These are phyloP conservation scores for Wickerhamiella spandovensis DNA, from an alignment of 805 yeast species.

Conservation along the genomic window DNA sequence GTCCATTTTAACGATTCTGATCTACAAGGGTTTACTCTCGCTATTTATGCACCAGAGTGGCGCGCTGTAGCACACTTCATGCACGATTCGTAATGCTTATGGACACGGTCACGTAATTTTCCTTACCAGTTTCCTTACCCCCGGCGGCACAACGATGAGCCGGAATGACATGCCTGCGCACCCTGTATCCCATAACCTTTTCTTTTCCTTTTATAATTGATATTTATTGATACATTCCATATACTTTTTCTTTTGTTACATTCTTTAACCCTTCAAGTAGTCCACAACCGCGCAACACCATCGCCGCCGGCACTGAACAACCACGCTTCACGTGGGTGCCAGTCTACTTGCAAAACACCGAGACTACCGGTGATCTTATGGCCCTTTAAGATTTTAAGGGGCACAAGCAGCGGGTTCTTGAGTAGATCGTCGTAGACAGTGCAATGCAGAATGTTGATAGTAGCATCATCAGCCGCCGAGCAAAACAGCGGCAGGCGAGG, in stretches of 20 bases:
- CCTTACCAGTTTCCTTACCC: background rate
- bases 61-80: no score
- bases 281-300: conserved; percentile 91
- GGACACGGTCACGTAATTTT: no score
- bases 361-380: conserved; percentile 67
- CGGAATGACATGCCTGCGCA: no score
- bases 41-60: no score
- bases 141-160: background rate
- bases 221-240: background rate
- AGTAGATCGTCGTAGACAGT: conserved; percentile 90
- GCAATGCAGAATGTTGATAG: conserved; percentile 88
- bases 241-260: conserved; percentile 1
- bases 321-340: conserved; percentile 99
- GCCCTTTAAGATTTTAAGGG: conserved; percentile 85
- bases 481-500: conserved; percentile 81
- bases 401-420: conserved; percentile 92
- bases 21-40: no score
- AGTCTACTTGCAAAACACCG: conserved; percentile 74
- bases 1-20: no score
- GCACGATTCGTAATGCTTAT: no score
- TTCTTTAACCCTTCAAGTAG: conserved; percentile 37
- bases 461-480: conserved; percentile 90
- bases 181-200: no score
- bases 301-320: conserved; percentile 95
- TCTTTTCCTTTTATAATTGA: no score